These are phyloP conservation scores for Solanum etuberosum DNA, from an alignment of 257 asterid genomes.

Conservation along the genomic window DNA sequence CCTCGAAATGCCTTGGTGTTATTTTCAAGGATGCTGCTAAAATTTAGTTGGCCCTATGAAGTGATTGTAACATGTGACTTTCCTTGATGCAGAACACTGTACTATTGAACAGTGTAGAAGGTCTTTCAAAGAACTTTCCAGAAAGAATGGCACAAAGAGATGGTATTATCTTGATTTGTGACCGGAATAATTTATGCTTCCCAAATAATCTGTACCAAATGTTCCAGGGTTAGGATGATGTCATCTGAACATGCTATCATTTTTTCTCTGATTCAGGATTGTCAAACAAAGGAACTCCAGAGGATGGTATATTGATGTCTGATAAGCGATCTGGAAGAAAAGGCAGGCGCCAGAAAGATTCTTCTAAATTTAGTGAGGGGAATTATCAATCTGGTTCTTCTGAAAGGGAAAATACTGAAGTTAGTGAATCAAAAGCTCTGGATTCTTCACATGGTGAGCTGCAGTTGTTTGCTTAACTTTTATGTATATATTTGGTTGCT, in stretches of 20 bases:
- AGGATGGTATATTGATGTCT: conserved; percentile 32
- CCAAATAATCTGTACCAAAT: neutral
- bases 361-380: conserved; percentile 29
- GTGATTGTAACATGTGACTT: neutral
- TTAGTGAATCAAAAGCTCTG: conserved; percentile 20
- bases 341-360: conserved; percentile 56
- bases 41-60: neutral
- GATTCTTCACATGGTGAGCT: conserved; percentile 35
- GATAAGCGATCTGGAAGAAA: conserved; percentile 65
- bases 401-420: conserved; percentile 39
- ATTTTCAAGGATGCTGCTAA: neutral
- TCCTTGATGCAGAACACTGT: conserved; percentile 36
- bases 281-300: conserved; percentile 36
- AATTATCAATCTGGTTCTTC: conserved; percentile 28
- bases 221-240: neutral
- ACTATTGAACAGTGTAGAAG: conserved; percentile 16
- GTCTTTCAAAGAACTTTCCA: conserved; percentile 15
- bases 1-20: neutral
- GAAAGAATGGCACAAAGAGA: conserved; percentile 22
- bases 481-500: neutral
- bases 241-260: neutral
- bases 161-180: conserved; percentile 18
- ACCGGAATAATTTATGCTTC: neutral
- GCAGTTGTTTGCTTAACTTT: neutral
- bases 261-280: conserved; percentile 20